Percentiles rank a stretch among this genome's conserved stretches.
Conservation (phyloP, 1,284 basidiomycete species). For the Ceratobasidium sp. region DNA sequence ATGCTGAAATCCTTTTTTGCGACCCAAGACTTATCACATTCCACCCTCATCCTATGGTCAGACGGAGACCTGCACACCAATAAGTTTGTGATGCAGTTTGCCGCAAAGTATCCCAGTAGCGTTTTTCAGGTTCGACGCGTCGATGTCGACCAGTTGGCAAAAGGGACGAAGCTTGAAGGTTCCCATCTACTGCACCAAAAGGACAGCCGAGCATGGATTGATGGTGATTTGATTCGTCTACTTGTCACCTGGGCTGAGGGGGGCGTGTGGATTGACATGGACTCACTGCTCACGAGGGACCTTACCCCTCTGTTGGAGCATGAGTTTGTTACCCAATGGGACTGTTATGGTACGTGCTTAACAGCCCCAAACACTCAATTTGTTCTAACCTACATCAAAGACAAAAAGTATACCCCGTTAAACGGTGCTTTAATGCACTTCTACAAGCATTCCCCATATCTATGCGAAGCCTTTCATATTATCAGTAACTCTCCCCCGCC, state of each 20-base stretch:
- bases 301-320: conserved; percentile 84
- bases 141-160: conserved; percentile 73
- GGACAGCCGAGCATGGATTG: conserved; percentile 90
- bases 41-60: conserved; percentile 85
- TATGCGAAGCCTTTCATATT: conserved; percentile 93
- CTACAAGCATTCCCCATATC: conserved; percentile 84
- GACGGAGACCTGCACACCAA: conserved; percentile 78
- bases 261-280: conserved; percentile 96
- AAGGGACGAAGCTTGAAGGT: conserved; percentile 77
- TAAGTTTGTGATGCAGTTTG: conserved; percentile 69
- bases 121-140: conserved; percentile 75
- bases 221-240: conserved; percentile 87
- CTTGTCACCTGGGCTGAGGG: conserved; percentile 90
- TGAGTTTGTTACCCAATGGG: conserved; percentile 96
- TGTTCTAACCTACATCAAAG: conserved; percentile 55
- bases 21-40: conserved; percentile 75
- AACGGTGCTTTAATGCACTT: conserved; percentile 97
- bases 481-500: conserved; percentile 82
- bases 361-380: background rate
- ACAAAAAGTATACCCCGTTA: conserved; percentile 85
- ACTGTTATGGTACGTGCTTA: conserved; percentile 82
- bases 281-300: conserved; percentile 86
- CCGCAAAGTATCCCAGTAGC: conserved; percentile 67
- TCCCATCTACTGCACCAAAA: conserved; percentile 66
- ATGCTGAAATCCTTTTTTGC: conserved; percentile 92